Evolutionary conservation across 768 basidiomycete species (phyloP).

Genomic region (Tubosaeta sp.): DNA sequence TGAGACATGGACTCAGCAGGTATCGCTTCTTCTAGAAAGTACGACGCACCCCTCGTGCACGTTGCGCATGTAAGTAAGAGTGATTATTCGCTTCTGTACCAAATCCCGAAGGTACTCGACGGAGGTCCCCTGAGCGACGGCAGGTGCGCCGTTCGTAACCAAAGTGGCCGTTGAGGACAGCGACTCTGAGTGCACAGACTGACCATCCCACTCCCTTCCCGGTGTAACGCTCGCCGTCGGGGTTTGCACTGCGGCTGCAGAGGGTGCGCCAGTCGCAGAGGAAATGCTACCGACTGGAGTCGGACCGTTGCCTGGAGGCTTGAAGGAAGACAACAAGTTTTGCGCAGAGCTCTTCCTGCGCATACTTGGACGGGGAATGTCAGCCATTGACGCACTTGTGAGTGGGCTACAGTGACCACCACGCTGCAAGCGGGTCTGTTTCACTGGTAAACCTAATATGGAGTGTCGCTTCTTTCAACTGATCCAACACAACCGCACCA

Average conservation of each 20-base stretch:
- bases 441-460: slow-evolving; percentile 14
- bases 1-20: slow-evolving; percentile 26
- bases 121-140: slow-evolving; percentile 57
- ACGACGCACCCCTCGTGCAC: slow-evolving; percentile 78
- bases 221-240: slow-evolving; percentile 37
- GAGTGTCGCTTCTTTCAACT: slow-evolving; percentile 9
- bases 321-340: slow-evolving; percentile 78
- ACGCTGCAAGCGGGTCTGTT: background rate
- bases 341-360: slow-evolving; percentile 84
- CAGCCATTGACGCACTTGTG: slow-evolving; percentile 29
- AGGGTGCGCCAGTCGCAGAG: slow-evolving; percentile 37
- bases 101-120: slow-evolving; percentile 77
- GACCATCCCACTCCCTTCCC: slow-evolving; percentile 67
- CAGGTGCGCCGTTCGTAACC: slow-evolving; percentile 31
- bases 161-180: slow-evolving; percentile 37
- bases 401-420: slow-evolving; percentile 7
- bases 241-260: slow-evolving; percentile 33
- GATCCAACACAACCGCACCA: slow-evolving; percentile 10
- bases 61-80: slow-evolving; percentile 79
- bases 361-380: slow-evolving; percentile 51
- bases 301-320: slow-evolving; percentile 24
- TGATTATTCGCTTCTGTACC: slow-evolving; percentile 80
- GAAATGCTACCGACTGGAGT: slow-evolving; percentile 31
- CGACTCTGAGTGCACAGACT: slow-evolving; percentile 55
- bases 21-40: background rate